Evolutionary conservation across 768 basidiomycete species (phyloP).

Genomic region (Kwoniella dejecticola): DNA sequence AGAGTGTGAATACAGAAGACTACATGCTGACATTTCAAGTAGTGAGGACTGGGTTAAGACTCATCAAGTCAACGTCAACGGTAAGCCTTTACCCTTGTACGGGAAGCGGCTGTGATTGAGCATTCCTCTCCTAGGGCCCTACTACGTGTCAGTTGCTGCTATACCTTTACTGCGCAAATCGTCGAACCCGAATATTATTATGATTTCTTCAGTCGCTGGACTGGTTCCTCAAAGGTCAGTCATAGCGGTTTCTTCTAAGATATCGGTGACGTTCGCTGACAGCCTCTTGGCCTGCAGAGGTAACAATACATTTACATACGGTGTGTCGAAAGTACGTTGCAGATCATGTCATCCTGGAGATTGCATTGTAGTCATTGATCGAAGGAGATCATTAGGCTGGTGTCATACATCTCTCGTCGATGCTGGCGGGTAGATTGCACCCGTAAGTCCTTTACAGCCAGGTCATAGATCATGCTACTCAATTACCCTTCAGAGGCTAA

Average conservation of each 20-base stretch:
- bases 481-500: no score
- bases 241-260: neutral
- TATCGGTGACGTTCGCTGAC: no score
- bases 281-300: constrained; percentile 4
- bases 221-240: constrained; percentile 25
- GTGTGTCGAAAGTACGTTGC: constrained; percentile 27
- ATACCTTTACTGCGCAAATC: constrained; percentile 32
- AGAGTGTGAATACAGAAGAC: no score
- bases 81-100: constrained; percentile 5
- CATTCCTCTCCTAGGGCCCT: constrained; percentile 19
- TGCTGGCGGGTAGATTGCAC: constrained; percentile 29
- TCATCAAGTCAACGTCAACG: constrained; percentile 27
- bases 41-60: constrained; percentile 29
- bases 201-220: constrained; percentile 34
- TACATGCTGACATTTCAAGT: neutral
- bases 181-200: constrained; percentile 24
- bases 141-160: constrained; percentile 26
- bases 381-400: neutral
- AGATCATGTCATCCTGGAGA: neutral
- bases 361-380: neutral
- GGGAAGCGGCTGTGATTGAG: neutral
- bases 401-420: constrained; percentile 22
- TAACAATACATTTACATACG: constrained; percentile 31
- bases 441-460: constrained; percentile 34
- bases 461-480: no score